Base-by-base conservation (phyloP, 768 basidiomycete species). In the Termitomyces sp. region DNA sequence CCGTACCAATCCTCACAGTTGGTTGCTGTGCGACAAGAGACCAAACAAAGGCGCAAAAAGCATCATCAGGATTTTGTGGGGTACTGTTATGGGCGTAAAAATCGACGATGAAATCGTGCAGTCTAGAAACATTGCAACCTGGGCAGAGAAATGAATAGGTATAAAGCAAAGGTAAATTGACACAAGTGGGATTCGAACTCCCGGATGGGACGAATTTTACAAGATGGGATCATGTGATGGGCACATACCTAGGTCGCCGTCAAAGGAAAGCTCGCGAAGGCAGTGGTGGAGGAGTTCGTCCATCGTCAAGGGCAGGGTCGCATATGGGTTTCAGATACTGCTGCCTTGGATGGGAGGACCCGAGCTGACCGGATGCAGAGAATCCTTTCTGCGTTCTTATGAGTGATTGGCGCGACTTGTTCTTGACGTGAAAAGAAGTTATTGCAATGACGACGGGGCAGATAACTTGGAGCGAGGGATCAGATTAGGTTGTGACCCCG, bases 211-310 rank as follows among this genome's bases (percentile, higher is more conserved):
- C 47, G 52, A 60, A 60, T 59, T 55, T 55, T 55, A 48, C 28
- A 34, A 34, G 55, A 44, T 43, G 32, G 39, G 28, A 69, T 71
- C 71, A 71, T 67, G 69, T 73, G 70, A 69, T 68, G 28, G 56
- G 53, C 55, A 80, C 88, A 76, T 70, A 94, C 93, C 93, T 42
- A 91, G 76, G 68, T 94, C 91, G 5, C 93, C 93, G 64, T 94
- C 92, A 70, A 94, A 94, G 5, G 94, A 84, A 30, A 96, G 77
- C 69, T 96, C 91, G 39, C 88, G 86, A 35, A 94, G 78, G 66
- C 89, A 89, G 67, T 92, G 86, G 65, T 87, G 85, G 39, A 95
- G 73, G 43, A 96, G 83, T 66, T 92, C 87, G 67, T 95, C 93
- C 88, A 95, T 93, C 37, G 42, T 17, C 14, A 17, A 41, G 49